A percentile compares a stretch with the other conserved stretches of the same genome.
These are phyloP conservation scores for Anacardium occidentale DNA, from an alignment of 345 rosid genomes.

Conservation along the genomic window DNA sequence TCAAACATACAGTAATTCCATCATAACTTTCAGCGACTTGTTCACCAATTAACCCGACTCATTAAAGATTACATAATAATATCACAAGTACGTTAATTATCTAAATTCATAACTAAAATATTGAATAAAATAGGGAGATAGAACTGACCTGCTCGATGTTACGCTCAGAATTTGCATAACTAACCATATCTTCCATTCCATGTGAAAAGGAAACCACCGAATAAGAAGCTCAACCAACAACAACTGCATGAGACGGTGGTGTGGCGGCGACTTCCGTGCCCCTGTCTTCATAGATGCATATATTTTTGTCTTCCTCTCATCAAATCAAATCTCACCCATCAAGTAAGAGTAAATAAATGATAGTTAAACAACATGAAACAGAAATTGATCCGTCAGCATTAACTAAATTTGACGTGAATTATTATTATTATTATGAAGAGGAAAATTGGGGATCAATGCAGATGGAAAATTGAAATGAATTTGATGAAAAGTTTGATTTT, in stretches of 20 bases:
- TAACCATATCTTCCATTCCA: constrained; percentile 99
- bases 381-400: too few relatives aligned
- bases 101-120: neutral
- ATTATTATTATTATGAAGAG: too few relatives aligned
- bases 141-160: constrained; percentile 71
- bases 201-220: constrained; percentile 62
- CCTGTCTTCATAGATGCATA: constrained; percentile 90
- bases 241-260: constrained; percentile 53
- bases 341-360: too few relatives aligned
- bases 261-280: constrained; percentile 50
- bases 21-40: neutral
- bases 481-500: neutral
- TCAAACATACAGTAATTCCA: neutral
- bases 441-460: neutral
- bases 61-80: neutral
- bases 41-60: neutral
- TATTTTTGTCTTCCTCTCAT: constrained; percentile 44
- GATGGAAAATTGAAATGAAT: constrained; percentile 5
- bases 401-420: too few relatives aligned
- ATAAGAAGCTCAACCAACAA: constrained; percentile 38
- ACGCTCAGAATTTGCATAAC: constrained; percentile 74
- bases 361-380: too few relatives aligned
- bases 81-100: neutral
- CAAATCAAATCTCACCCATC: constrained; percentile 31
- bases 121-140: neutral